phyloP scores from a whole-genome alignment of 2,329 filamentous ascomycete species.

The Esteya vermicola region DNA sequence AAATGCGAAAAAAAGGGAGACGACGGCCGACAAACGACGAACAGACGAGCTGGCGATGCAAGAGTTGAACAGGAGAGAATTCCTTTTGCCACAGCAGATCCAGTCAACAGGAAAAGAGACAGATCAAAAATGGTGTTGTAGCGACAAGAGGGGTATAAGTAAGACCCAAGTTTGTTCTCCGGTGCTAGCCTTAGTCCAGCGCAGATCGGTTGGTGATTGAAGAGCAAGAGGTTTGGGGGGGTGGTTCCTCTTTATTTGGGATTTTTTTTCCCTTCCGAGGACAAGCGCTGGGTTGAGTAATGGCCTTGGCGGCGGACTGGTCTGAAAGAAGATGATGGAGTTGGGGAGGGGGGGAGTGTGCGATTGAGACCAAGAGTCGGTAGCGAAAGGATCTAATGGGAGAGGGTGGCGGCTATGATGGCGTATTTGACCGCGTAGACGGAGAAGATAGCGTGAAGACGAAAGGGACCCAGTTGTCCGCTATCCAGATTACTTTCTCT shows the following conservation, averaged over 20 bases:
- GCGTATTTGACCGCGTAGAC: constrained; percentile 22
- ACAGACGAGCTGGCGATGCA: too few species aligned
- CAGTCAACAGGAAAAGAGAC: neutral
- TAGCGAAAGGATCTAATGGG: constrained; percentile 1
- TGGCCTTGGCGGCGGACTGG: constrained; percentile 1
- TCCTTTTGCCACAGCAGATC: constrained; percentile 2
- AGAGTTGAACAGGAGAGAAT: too few species aligned
- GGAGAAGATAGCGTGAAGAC: constrained; percentile 14
- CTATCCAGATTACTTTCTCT: constrained; percentile 1
- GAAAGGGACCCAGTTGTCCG: constrained; percentile 10
- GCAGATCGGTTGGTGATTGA: constrained; percentile 6
- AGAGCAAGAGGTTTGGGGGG: neutral
- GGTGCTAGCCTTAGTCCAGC: constrained; percentile 16
- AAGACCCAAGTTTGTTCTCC: constrained; percentile 15
- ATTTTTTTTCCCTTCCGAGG: neutral
- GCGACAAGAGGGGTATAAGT: constrained; percentile 5
- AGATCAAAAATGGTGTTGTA: constrained; percentile 4
- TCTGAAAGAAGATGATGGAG: neutral
- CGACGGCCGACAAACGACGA: neutral
- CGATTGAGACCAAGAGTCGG: constrained; percentile 1
- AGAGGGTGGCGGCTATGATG: constrained; percentile 18
- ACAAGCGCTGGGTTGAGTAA: neutral
- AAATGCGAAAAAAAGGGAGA: constrained; percentile 1
- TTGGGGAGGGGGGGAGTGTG: neutral
- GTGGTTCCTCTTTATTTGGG: constrained; percentile 1